These are phyloP conservation scores for Neurospora tetraspora DNA, from an alignment of 495 filamentous ascomycete species.

Conservation along the genomic window DNA sequence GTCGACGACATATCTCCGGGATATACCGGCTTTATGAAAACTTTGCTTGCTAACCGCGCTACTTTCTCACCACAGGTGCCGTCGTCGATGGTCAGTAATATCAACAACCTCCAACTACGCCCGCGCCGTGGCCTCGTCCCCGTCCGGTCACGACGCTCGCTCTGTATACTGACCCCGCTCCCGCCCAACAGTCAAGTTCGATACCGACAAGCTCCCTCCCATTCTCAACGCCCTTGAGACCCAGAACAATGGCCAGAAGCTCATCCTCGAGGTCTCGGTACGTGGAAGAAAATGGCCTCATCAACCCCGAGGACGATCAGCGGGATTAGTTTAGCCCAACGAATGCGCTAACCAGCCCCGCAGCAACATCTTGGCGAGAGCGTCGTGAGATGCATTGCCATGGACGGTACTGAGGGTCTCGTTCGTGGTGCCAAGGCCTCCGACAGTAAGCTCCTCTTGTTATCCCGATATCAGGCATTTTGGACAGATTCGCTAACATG, in stretches of 20 bases:
- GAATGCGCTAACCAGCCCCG: constrained; percentile 29
- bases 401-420: constrained; percentile 99
- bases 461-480: neutral
- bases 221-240: constrained; percentile 97
- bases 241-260: constrained; percentile 84
- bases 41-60: constrained; percentile 28
- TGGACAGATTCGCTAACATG: constrained; percentile 8
- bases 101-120: constrained; percentile 2
- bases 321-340: constrained; percentile 4
- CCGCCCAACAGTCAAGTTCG: constrained; percentile 65
- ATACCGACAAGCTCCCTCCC: constrained; percentile 82
- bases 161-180: constrained; percentile 14
- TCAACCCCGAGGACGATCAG: neutral
- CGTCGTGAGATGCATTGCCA: constrained; percentile 99
- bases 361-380: constrained; percentile 99
- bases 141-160: neutral
- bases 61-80: constrained; percentile 46
- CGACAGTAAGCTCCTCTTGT: constrained; percentile 45
- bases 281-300: constrained; percentile 28
- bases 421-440: constrained; percentile 73
- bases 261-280: constrained; percentile 95
- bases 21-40: constrained; percentile 3
- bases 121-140: neutral
- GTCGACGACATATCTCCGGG: neutral
- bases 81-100: constrained; percentile 61